Conservation (phyloP, 148 eudicot genomes). For the Amaranthus palmeri region DNA sequence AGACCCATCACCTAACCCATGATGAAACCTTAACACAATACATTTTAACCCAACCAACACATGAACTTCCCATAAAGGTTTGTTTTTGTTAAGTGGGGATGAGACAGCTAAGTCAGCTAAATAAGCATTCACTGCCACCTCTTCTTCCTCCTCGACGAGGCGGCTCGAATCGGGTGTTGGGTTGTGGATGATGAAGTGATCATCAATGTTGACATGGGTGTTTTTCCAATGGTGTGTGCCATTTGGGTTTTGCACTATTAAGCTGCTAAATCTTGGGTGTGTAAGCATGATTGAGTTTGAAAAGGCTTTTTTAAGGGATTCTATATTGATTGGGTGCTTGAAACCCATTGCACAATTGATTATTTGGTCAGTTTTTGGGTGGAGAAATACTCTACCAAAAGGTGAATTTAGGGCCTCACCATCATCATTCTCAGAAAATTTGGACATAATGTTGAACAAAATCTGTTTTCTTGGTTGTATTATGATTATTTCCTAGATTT, state of each 20-base stretch:
- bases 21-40: slow-evolving; percentile 55
- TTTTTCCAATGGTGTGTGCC: slow-evolving; percentile 45
- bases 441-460: background rate
- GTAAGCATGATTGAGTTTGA: slow-evolving; percentile 36
- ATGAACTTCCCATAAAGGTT: slow-evolving; percentile 84
- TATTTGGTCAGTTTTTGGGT: slow-evolving; percentile 44
- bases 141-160: slow-evolving; percentile 2
- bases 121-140: slow-evolving; percentile 43
- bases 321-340: slow-evolving; percentile 34
- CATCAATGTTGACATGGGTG: slow-evolving; percentile 44
- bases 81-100: slow-evolving; percentile 42
- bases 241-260: slow-evolving; percentile 37
- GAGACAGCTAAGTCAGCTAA: slow-evolving; percentile 55
- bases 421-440: background rate
- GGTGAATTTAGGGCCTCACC: slow-evolving; percentile 22
- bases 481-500: background rate
- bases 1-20: slow-evolving; percentile 70
- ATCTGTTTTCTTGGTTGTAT: background rate
- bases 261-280: slow-evolving; percentile 72
- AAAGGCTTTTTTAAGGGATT: slow-evolving; percentile 35
- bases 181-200: slow-evolving; percentile 37
- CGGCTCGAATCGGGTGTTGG: background rate
- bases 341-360: slow-evolving; percentile 45
- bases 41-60: slow-evolving; percentile 40
- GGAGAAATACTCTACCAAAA: slow-evolving; percentile 29